Percentiles rank a stretch among this genome's conserved stretches.
These are phyloP conservation scores for Eucalyptus marginata DNA, from an alignment of 345 rosid species.

Conservation along the genomic window DNA sequence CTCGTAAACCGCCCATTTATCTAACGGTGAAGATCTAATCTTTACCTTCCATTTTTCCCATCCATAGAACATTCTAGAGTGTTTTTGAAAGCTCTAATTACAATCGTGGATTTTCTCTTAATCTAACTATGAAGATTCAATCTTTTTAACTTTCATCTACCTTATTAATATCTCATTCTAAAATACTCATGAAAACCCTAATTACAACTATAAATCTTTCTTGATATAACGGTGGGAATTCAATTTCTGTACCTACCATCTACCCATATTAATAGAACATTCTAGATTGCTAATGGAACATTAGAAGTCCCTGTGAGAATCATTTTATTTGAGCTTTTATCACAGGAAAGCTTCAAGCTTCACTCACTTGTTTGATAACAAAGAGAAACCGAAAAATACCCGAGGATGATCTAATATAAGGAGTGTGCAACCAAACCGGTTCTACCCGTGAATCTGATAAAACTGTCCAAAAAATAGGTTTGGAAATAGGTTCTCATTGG, in stretches of 20 bases:
- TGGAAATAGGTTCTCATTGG: fast-evolving
- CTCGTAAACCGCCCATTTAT: not conserved
- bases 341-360: not conserved
- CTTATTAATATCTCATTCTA: too few species aligned
- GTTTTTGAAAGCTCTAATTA: not conserved
- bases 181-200: not conserved
- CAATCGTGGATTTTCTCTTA: not conserved
- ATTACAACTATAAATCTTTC: not conserved
- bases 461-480: fast-evolving
- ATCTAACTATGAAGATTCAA: not conserved
- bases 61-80: not conserved
- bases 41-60: not conserved
- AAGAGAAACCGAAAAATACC: not conserved
- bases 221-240: not conserved
- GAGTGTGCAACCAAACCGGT: too few species aligned
- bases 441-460: fast-evolving
- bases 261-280: not conserved
- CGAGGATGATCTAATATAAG: too few species aligned
- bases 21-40: not conserved
- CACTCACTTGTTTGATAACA: not conserved
- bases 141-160: not conserved
- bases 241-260: not conserved
- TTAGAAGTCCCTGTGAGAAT: not conserved
- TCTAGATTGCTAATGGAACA: not conserved
- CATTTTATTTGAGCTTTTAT: not conserved